phyloP scores from a whole-genome alignment of 2,329 filamentous ascomycete genomes.

The Pezicula carpinea region DNA sequence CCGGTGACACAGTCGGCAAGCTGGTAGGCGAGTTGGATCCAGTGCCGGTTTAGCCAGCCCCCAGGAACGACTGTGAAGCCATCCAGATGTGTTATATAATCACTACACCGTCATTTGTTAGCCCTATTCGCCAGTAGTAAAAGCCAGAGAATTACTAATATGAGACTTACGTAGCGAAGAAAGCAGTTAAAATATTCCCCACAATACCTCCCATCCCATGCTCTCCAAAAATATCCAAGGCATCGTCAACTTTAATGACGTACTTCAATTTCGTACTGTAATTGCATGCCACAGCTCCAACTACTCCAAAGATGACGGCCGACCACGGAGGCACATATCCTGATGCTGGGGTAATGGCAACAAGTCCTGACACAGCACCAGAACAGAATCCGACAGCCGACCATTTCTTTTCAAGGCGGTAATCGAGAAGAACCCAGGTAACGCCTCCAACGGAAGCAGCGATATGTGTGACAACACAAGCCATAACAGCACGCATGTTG shows the following conservation, averaged over 20 bases:
- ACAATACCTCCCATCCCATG: slow-evolving; percentile 73
- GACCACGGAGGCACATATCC: slow-evolving; percentile 81
- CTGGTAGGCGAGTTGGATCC: slow-evolving; percentile 79
- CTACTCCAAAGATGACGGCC: slow-evolving; percentile 69
- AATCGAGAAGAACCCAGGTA: slow-evolving; percentile 83
- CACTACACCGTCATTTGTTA: slow-evolving; percentile 54
- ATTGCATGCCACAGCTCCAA: slow-evolving; percentile 73
- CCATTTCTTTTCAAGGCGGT: slow-evolving; percentile 82
- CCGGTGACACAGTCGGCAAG: slow-evolving; percentile 73
- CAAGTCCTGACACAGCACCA: slow-evolving; percentile 77
- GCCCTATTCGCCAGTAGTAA: neutral
- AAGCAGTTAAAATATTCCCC: slow-evolving; percentile 70
- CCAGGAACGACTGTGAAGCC: slow-evolving; percentile 60
- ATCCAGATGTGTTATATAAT: slow-evolving; percentile 52
- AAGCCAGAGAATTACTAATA: neutral
- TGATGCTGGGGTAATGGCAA: slow-evolving; percentile 81
- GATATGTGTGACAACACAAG: slow-evolving; percentile 76
- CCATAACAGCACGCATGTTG: slow-evolving; percentile 79
- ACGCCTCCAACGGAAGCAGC: slow-evolving; percentile 77
- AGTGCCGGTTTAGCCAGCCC: slow-evolving; percentile 78
- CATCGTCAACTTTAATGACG: slow-evolving; percentile 71
- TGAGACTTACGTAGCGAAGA: slow-evolving; percentile 66
- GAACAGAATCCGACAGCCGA: slow-evolving; percentile 89
- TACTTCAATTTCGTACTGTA: slow-evolving; percentile 89
- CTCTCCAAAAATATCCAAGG: slow-evolving; percentile 83